Percentiles rank a stretch among this genome's conserved stretches.
Conservation (phyloP, 1,284 basidiomycete species). For the Trichosporon sp. region DNA sequence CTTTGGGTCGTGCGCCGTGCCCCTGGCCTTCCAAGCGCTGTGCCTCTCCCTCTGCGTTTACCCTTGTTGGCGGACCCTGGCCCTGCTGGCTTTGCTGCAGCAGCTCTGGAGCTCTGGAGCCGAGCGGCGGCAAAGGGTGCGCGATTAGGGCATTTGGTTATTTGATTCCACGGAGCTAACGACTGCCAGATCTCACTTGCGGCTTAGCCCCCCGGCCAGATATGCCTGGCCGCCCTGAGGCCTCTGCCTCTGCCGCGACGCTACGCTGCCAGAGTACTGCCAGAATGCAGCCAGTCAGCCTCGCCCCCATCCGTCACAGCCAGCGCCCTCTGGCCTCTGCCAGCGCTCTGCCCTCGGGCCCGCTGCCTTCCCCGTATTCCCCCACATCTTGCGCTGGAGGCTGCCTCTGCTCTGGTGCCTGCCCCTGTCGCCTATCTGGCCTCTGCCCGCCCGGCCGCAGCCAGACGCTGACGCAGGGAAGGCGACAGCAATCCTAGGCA, state of each 20-base stretch:
- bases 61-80: not conserved
- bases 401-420: not conserved
- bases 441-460: not conserved
- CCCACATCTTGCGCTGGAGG: not conserved
- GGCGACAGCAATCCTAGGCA: no score
- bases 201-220: not conserved
- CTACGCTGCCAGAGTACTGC: no score
- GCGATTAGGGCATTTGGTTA: not conserved
- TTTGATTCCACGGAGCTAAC: not conserved
- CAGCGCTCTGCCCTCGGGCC: not conserved
- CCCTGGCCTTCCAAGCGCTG: not conserved
- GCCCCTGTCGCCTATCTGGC: not conserved
- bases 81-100: not conserved
- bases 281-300: not conserved
- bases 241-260: not conserved
- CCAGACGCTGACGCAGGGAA: no score
- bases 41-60: not conserved
- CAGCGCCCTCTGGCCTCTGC: not conserved
- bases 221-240: not conserved
- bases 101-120: not conserved
- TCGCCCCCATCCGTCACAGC: not conserved
- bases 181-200: slow-evolving; percentile 1
- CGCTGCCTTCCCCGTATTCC: not conserved
- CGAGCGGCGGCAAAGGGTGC: not conserved
- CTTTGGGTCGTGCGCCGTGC: no score